Evolutionary conservation across 2,329 filamentous ascomycete species (phyloP), one percentile per base, ranked within the genome.

Genomic region (Dothideomycetes sp.): DNA sequence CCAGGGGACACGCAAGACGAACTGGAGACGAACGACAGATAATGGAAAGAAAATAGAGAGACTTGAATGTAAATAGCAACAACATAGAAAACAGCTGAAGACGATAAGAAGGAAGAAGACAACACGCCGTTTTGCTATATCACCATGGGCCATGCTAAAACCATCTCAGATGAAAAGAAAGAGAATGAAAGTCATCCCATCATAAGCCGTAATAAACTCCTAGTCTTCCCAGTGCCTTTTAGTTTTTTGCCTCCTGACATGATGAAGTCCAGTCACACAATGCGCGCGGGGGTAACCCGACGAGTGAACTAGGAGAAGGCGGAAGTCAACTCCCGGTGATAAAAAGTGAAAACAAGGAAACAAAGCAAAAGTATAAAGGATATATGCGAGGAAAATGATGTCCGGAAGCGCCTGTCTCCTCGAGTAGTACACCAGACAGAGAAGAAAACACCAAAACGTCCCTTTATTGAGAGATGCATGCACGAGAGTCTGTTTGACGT

Each of bases 91-190:
- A 24, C 7, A 24, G n/a, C 7, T 12, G 23, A 24, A 7, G 23
- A 24, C 23, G 23, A 24, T 12, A 24, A 24, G 7, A 24, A 24
- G 7, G 12, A 24, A 24, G 12, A 7, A 24, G 12, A 40, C 20
- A 27, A 40, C 29, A 32, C 36, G 36, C 36, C 27, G 25, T 39
- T n/a, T 24, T 39, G 36, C 36, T 39, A 39, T 39, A 39, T 39
- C 36, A 33, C 33, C 37, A 32, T 22, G 32, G 37, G 29, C 20
- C 29, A 40, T 40, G 37, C 37, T 40, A 40, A 40, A n/a, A 24
- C 28, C 37, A 22, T 40, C 37, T 25, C 5, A 40, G 32, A 33
- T 33, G 32, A 40, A 16, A 38, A 22, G 33, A 34, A 28, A 17
- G 27, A 28, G 29, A 29, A 33, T 13, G 37, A 15, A 33, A 24